Conservation (phyloP, 2,329 filamentous ascomycete species). For the Ascochyta clinopodiicola region DNA sequence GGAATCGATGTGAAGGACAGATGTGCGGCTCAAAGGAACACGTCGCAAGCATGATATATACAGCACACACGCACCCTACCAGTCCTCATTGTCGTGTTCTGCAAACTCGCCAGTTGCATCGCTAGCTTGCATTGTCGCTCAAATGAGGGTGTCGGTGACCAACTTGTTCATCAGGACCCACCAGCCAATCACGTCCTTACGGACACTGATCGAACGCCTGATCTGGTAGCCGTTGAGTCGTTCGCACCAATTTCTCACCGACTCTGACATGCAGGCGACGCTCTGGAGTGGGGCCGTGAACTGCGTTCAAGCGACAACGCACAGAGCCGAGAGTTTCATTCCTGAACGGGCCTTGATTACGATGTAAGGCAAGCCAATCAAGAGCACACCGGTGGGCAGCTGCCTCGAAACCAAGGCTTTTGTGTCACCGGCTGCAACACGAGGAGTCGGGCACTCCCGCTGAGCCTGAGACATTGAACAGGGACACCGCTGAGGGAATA, state of each 20-base stretch:
- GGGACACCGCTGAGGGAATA: background rate
- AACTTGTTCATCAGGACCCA: constrained; percentile 11
- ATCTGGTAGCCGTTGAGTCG: constrained; percentile 2
- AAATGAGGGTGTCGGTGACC: constrained; percentile 20
- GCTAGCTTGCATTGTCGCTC: constrained; percentile 10
- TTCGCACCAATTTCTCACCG: constrained; percentile 38
- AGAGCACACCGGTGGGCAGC: constrained; percentile 17
- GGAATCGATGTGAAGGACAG: constrained; percentile 22
- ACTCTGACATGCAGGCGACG: constrained; percentile 32
- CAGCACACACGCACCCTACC: constrained; percentile 5
- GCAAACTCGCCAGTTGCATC: constrained; percentile 8
- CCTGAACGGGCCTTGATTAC: constrained; percentile 25
- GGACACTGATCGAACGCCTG: constrained; percentile 18
- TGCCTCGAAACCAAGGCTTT: constrained; percentile 34
- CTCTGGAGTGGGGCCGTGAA: constrained; percentile 28
- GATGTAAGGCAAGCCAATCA: constrained; percentile 34
- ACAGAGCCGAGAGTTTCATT: constrained; percentile 37
- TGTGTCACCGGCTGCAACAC: constrained; percentile 16
- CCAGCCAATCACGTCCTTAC: constrained; percentile 18
- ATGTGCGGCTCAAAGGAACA: constrained; percentile 36
- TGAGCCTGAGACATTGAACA: background rate
- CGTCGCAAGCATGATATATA: constrained; percentile 27
- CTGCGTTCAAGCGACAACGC: constrained; percentile 42
- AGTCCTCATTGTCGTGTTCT: constrained; percentile 20
- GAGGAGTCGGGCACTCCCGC: constrained; percentile 7